Evolutionary conservation across 1,284 basidiomycete genomes (phyloP).

Genomic region (Leucoagaricus sp.): DNA sequence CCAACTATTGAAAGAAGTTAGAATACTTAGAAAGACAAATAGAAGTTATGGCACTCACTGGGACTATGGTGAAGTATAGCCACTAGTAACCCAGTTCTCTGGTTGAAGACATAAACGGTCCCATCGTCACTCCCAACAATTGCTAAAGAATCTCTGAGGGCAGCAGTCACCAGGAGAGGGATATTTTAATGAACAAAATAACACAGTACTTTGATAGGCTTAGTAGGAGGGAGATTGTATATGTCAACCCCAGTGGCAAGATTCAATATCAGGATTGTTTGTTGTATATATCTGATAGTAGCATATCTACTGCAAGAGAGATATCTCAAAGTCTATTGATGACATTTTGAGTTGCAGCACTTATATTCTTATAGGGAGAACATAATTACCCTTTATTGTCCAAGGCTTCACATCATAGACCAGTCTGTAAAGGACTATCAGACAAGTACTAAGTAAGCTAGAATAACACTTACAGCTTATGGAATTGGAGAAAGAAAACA

Average conservation of each 20-base stretch:
- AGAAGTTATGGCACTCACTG: not conserved
- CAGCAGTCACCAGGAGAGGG: not conserved
- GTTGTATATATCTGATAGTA: not conserved
- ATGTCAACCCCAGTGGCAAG: not conserved
- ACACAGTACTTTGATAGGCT: not conserved
- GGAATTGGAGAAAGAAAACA: not conserved
- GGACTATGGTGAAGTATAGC: not conserved
- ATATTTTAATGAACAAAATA: not conserved
- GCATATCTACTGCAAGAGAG: not conserved
- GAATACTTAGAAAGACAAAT: not conserved
- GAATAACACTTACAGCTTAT: not conserved
- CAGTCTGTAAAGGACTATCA: not conserved
- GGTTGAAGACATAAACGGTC: not conserved
- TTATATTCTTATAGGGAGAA: not conserved
- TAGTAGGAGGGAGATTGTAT: not conserved
- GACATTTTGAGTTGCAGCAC: not conserved
- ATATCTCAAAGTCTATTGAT: not conserved
- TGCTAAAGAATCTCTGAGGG: not conserved
- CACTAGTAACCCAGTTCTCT: not conserved
- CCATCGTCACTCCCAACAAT: constrained; percentile 9
- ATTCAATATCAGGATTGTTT: constrained; percentile 1
- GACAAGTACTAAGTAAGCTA: not conserved
- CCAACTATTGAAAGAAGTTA: not conserved
- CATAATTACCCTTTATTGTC: not conserved
- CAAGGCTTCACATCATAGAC: not conserved